A percentile compares a stretch with the other conserved stretches of the same genome.
phyloP scores from a whole-genome alignment of 2,329 filamentous ascomycete species.

The Epichloe elymi region DNA sequence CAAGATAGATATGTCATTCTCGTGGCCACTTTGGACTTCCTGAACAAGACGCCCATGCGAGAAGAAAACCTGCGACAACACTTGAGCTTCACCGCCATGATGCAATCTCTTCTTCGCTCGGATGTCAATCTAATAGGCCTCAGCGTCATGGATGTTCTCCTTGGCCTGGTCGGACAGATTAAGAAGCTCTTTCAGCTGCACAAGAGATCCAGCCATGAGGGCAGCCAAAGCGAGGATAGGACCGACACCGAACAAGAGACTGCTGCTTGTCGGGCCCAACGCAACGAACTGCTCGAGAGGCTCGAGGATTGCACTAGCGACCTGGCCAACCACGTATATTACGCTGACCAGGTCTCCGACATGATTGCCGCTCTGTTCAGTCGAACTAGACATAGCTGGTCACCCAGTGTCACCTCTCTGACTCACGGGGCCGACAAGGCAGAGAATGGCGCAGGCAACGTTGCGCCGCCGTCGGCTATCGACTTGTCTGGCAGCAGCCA shows the following conservation, averaged over 20 bases:
- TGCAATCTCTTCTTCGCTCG: constrained; percentile 72
- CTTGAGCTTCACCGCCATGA: constrained; percentile 60
- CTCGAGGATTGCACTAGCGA: constrained; percentile 80
- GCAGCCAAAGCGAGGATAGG: constrained; percentile 20
- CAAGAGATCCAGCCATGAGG: constrained; percentile 21
- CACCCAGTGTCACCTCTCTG: constrained; percentile 29
- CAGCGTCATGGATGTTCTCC: constrained; percentile 87
- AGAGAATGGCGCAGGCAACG: constrained; percentile 24
- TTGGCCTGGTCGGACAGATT: constrained; percentile 75
- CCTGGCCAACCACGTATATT: constrained; percentile 89
- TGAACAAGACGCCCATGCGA: constrained; percentile 53
- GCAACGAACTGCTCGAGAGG: constrained; percentile 52
- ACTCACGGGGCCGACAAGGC: constrained; percentile 29
- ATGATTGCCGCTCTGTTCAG: constrained; percentile 75
- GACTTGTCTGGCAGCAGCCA: constrained; percentile 32
- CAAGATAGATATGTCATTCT: constrained; percentile 90
- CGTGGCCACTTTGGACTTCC: constrained; percentile 63
- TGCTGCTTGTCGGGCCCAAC: constrained; percentile 26
- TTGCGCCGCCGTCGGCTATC: constrained; percentile 17
- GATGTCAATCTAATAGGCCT: constrained; percentile 89
- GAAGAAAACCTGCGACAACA: constrained; percentile 64
- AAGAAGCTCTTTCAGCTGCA: constrained; percentile 60
- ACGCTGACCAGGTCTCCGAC: constrained; percentile 88
- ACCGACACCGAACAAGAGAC: constrained; percentile 20
- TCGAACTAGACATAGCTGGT: constrained; percentile 55